Conservation (phyloP, 2,329 filamentous ascomycete species). For the Neurospora crassa region DNA sequence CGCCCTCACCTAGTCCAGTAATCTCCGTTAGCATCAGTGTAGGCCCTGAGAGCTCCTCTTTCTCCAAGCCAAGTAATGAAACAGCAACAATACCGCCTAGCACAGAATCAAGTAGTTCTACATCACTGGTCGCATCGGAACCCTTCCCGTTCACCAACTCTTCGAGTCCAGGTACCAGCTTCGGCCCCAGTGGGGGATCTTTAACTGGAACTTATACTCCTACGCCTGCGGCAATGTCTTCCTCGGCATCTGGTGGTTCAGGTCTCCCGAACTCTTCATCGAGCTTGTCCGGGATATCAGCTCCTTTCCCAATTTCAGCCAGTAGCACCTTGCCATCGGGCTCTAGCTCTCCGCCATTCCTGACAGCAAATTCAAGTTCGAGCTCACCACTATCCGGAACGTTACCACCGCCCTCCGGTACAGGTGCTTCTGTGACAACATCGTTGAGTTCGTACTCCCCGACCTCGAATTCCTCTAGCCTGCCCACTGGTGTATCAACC, state of each 20-base stretch:
- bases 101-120: neutral
- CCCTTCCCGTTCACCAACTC: constrained; percentile 4
- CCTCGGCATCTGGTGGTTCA: neutral
- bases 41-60: neutral
- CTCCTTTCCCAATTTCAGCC: neutral
- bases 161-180: neutral
- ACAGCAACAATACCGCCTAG: neutral
- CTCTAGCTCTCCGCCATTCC: constrained; percentile 6
- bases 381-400: neutral
- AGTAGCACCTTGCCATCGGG: neutral
- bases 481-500: neutral
- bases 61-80: neutral
- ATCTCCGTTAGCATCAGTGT: neutral
- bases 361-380: constrained; percentile 7
- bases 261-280: neutral
- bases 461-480: neutral
- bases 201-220: neutral
- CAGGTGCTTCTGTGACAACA: neutral
- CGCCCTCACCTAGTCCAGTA: neutral
- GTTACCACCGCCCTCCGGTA: neutral
- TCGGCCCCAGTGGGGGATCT: neutral
- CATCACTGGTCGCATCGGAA: neutral
- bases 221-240: neutral
- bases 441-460: neutral
- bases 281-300: neutral